Evolutionary conservation across 177 flowering plant species (phyloP).

Genomic region (Vitis hybrid): DNA sequence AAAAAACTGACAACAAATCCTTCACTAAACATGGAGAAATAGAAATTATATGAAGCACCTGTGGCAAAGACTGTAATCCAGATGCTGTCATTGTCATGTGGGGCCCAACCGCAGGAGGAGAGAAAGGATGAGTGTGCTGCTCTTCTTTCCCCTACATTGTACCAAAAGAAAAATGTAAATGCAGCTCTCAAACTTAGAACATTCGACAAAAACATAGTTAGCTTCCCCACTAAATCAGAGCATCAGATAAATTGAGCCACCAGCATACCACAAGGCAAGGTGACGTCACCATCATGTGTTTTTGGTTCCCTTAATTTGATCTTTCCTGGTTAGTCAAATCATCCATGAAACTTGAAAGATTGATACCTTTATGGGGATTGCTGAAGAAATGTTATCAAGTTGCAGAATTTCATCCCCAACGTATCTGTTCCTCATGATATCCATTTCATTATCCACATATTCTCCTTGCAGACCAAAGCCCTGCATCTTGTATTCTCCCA

Average conservation of each 20-base stretch:
- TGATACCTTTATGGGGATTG: slow-evolving; percentile 10
- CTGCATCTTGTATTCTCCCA: slow-evolving; percentile 7
- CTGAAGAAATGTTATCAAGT: slow-evolving; percentile 13
- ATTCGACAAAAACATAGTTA: too few relatives aligned
- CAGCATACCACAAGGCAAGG: background rate
- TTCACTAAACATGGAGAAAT: background rate
- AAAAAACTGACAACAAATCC: background rate
- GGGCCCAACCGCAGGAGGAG: slow-evolving; percentile 4
- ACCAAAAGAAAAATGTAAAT: background rate
- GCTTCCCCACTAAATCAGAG: too few relatives aligned
- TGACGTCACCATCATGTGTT: background rate
- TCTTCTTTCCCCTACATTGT: slow-evolving; percentile 17
- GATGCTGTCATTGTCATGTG: slow-evolving; percentile 2
- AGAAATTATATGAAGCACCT: slow-evolving; percentile 10
- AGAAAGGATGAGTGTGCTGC: slow-evolving; percentile 5
- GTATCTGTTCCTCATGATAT: background rate
- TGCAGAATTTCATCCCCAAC: slow-evolving; percentile 11
- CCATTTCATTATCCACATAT: slow-evolving; percentile 7
- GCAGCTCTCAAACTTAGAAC: background rate
- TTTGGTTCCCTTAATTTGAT: background rate
- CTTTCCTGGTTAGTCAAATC: background rate
- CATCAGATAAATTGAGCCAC: too few relatives aligned
- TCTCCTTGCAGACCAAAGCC: slow-evolving; percentile 8
- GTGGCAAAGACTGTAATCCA: slow-evolving; percentile 13
- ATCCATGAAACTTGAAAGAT: background rate